Percentiles rank a stretch among this genome's conserved stretches.
Evolutionary conservation across 2,329 filamentous ascomycete genomes (phyloP).

Genomic region (Sclerotinia subarctica): DNA sequence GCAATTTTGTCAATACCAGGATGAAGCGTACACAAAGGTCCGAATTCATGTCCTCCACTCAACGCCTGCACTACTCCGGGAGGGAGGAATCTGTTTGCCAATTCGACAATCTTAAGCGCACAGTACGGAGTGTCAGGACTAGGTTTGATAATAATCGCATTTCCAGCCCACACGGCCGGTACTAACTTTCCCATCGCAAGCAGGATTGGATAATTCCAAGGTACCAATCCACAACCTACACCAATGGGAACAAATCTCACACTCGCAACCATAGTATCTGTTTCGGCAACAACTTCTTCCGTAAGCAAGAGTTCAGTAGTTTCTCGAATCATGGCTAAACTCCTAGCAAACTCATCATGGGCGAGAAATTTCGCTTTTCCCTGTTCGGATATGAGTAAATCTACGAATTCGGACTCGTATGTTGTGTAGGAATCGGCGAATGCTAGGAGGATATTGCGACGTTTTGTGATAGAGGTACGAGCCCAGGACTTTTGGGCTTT

Average conservation of each 20-base stretch:
- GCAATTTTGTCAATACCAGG: constrained; percentile 54
- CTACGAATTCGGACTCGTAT: constrained; percentile 7
- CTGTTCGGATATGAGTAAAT: constrained; percentile 47
- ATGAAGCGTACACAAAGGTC: constrained; percentile 53
- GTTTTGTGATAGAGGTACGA: constrained; percentile 43
- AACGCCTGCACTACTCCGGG: constrained; percentile 50
- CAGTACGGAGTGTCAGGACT: constrained; percentile 54
- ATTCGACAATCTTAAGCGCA: constrained; percentile 50
- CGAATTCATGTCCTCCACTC: constrained; percentile 46
- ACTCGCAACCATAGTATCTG: constrained; percentile 40
- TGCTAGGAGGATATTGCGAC: constrained; percentile 37
- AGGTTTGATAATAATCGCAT: constrained; percentile 54
- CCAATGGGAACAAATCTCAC: constrained; percentile 47
- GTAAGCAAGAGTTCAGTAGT: constrained; percentile 9
- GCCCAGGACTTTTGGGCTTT: constrained; percentile 48
- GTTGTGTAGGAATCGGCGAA: constrained; percentile 44
- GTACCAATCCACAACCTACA: constrained; percentile 52
- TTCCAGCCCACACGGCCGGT: constrained; percentile 49
- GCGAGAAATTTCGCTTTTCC: constrained; percentile 45
- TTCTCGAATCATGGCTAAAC: constrained; percentile 18
- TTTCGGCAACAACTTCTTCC: constrained; percentile 20
- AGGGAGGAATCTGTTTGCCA: constrained; percentile 48
- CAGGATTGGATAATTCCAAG: constrained; percentile 56
- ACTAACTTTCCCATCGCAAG: constrained; percentile 49
- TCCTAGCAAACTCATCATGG: constrained; percentile 23